These are phyloP conservation scores for Cymbopogon flexuosus DNA, from an alignment of 202 grass and related monocot species.

Conservation along the genomic window DNA sequence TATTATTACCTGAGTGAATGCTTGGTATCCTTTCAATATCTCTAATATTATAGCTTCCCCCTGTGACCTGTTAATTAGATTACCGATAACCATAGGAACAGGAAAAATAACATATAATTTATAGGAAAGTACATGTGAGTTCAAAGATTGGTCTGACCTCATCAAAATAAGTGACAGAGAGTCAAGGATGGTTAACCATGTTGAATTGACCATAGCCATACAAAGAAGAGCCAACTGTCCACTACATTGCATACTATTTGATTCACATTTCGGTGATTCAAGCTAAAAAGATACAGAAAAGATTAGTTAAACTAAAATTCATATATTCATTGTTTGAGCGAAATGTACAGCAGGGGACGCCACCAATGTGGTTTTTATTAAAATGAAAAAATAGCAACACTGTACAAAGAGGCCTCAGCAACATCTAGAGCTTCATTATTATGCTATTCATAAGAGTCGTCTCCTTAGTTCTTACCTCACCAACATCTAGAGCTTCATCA, in stretches of 20 bases:
- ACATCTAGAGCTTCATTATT: not conserved
- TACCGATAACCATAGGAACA: slow-evolving; percentile 31
- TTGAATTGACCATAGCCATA: slow-evolving; percentile 82
- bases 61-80: slow-evolving; percentile 72
- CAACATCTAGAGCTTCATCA: slow-evolving; percentile 82
- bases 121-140: slow-evolving; percentile 16
- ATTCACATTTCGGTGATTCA: slow-evolving; percentile 85
- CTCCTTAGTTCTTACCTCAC: slow-evolving; percentile 70
- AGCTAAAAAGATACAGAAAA: slow-evolving; percentile 54
- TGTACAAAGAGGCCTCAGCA: not conserved
- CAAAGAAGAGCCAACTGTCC: slow-evolving; percentile 73
- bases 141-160: slow-evolving; percentile 52
- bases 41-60: slow-evolving; percentile 99
- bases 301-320: not conserved
- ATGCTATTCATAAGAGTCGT: slow-evolving; percentile 6
- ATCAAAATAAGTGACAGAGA: slow-evolving; percentile 92
- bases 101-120: slow-evolving; percentile 29
- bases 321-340: not conserved
- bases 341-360: not conserved
- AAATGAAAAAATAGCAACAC: not conserved
- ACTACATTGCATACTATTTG: slow-evolving; percentile 51
- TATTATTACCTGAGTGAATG: slow-evolving; percentile 82
- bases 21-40: slow-evolving; percentile 99
- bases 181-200: slow-evolving; percentile 98
- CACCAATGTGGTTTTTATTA: not conserved